A percentile compares a stretch with the other conserved stretches of the same genome.
These are phyloP conservation scores for Lentinula sp. DNA, from an alignment of 768 basidiomycete species.

Conservation along the genomic window DNA sequence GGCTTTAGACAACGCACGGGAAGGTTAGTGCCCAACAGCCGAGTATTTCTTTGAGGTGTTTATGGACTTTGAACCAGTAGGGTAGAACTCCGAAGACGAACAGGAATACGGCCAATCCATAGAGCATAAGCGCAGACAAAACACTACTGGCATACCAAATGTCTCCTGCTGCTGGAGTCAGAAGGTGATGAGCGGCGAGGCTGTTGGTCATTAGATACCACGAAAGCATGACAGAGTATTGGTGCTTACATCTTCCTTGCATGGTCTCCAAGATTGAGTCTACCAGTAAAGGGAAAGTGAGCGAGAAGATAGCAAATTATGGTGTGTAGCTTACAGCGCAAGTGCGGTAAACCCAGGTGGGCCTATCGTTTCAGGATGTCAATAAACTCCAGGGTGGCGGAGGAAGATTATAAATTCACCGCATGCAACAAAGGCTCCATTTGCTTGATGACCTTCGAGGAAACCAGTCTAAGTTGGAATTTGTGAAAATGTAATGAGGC, in stretches of 20 bases:
- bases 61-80: slow-evolving; percentile 45
- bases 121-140: slow-evolving; percentile 31
- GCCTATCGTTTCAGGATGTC: slow-evolving; percentile 8
- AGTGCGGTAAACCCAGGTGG: slow-evolving; percentile 46
- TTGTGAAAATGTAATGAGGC: not conserved
- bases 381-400: not conserved
- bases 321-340: slow-evolving; percentile 20
- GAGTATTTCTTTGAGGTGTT: slow-evolving; percentile 37
- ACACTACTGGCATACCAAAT: slow-evolving; percentile 38
- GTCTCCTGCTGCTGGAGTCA: slow-evolving; percentile 33
- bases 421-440: slow-evolving; percentile 40
- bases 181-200: slow-evolving; percentile 20
- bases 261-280: slow-evolving; percentile 31
- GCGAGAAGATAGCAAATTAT: not conserved
- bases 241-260: slow-evolving; percentile 27
- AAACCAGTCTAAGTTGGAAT: slow-evolving; percentile 32
- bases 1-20: slow-evolving; percentile 22
- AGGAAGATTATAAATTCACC: slow-evolving; percentile 8
- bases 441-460: slow-evolving; percentile 40
- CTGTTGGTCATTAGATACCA: not conserved
- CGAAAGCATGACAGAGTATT: not conserved
- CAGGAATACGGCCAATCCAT: slow-evolving; percentile 41
- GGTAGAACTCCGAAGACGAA: slow-evolving; percentile 38
- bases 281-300: not conserved
- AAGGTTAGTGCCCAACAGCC: slow-evolving; percentile 47